Percentiles rank a stretch among this genome's conserved stretches.
Conservation (phyloP, 176 grass and related monocot genomes). For the Ampelocalamus luodianensis region DNA sequence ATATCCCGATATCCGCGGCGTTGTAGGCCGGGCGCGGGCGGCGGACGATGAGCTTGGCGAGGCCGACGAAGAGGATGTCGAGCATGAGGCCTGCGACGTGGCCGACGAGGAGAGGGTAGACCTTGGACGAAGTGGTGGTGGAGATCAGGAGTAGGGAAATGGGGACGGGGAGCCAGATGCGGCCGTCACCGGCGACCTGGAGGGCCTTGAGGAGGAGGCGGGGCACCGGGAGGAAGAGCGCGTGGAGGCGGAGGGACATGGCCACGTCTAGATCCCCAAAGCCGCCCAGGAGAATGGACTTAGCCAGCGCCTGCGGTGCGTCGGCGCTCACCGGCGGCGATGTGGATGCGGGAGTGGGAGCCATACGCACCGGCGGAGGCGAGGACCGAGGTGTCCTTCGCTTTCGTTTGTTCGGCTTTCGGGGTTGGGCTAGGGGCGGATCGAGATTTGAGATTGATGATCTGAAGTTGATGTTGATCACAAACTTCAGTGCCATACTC, state of each 20-base stretch:
- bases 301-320: slow-evolving; percentile 19
- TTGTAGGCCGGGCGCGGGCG: slow-evolving; percentile 85
- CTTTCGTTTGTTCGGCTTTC: neutral
- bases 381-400: neutral
- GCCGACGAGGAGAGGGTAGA: slow-evolving; percentile 53
- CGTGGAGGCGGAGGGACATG: slow-evolving; percentile 67
- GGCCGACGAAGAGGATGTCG: slow-evolving; percentile 73
- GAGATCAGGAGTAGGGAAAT: slow-evolving; percentile 67
- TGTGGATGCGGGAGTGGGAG: slow-evolving; percentile 25
- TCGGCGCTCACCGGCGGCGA: neutral
- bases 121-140: slow-evolving; percentile 45
- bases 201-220: slow-evolving; percentile 86
- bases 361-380: slow-evolving; percentile 32
- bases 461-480: neutral
- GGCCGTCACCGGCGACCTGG: slow-evolving; percentile 83
- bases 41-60: slow-evolving; percentile 77
- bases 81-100: slow-evolving; percentile 61
- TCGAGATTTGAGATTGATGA: neutral
- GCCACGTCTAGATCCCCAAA: slow-evolving; percentile 52
- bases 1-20: slow-evolving; percentile 84
- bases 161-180: slow-evolving; percentile 83
- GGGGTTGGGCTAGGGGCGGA: neutral
- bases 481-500: neutral
- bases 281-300: slow-evolving; percentile 39
- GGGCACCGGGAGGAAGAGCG: slow-evolving; percentile 69